Evolutionary conservation across 129 eudicot genomes (phyloP).

Genomic region (sunflower (Helianthus annuus)): DNA sequence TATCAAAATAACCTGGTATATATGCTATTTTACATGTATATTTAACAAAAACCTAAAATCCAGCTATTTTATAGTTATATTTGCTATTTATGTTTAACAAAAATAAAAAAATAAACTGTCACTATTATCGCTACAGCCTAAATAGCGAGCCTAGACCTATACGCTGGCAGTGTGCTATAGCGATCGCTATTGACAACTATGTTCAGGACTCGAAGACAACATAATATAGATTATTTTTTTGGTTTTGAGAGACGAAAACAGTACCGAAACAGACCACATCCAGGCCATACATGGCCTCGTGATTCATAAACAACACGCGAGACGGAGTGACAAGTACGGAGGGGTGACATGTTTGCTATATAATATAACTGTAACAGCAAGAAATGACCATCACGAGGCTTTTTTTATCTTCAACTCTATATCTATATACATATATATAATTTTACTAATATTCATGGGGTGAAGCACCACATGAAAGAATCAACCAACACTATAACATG

Average conservation of each 20-base stretch:
- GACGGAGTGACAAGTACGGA: conserved; percentile 42
- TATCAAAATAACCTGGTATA: too few species aligned
- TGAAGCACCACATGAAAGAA: conserved; percentile 32
- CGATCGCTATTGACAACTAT: too few species aligned
- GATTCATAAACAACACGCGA: conserved; percentile 33
- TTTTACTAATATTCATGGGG: conserved; percentile 27
- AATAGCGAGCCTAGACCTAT: too few species aligned
- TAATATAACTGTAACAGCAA: conserved; percentile 32
- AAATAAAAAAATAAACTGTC: too few species aligned
- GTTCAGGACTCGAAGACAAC: neutral
- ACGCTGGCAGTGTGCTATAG: too few species aligned
- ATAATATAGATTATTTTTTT: conserved; percentile 4
- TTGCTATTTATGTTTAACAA: too few species aligned
- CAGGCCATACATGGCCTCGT: conserved; percentile 52
- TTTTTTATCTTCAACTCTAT: conserved; percentile 33
- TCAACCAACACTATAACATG: conserved; percentile 28
- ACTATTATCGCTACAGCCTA: too few species aligned
- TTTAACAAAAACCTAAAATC: too few species aligned
- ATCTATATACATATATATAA: conserved; percentile 11
- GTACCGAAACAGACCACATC: conserved; percentile 34
- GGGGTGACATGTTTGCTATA: conserved; percentile 48
- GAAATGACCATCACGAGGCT: conserved; percentile 40
- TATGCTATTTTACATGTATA: too few species aligned
- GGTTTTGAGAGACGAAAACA: conserved; percentile 14
- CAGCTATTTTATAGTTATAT: too few species aligned